phyloP scores from a whole-genome alignment of 805 yeast species.

The Sugiyamaella valdiviana region DNA sequence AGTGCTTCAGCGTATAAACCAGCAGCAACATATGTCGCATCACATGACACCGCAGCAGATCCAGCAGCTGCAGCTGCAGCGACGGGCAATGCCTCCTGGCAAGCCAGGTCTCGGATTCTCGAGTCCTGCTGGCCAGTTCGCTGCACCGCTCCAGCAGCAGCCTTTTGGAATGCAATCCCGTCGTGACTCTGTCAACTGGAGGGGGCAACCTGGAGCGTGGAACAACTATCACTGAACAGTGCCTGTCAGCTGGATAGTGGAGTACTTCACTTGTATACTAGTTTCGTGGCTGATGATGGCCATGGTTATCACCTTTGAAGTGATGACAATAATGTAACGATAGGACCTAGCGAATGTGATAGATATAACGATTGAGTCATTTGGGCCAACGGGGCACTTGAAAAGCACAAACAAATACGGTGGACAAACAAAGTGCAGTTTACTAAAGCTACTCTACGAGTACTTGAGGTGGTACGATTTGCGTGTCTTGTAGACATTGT shows the following conservation, averaged over 20 bases:
- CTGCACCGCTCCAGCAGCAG: conserved; percentile 5
- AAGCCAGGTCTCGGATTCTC: not conserved
- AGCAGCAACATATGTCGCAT: not conserved
- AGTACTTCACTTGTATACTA: not conserved
- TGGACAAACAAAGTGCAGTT: not conserved
- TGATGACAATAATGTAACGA: not conserved
- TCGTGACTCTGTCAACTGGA: conserved; percentile 13
- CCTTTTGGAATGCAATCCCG: conserved; percentile 1
- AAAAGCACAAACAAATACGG: no score
- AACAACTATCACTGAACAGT: conserved; percentile 14
- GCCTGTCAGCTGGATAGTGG: not conserved
- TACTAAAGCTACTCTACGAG: conserved; percentile 2
- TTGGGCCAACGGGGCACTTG: no score
- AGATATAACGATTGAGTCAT: no score
- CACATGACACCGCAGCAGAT: not conserved
- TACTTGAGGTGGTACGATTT: conserved; percentile 22
- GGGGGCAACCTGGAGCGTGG: conserved; percentile 23
- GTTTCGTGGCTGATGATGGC: not conserved
- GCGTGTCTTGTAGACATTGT: conserved; percentile 26
- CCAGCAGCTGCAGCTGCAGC: conserved; percentile 2
- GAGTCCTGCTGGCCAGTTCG: conserved; percentile 2
- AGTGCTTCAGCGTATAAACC: conserved; percentile 1
- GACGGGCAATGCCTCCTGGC: conserved; percentile 1
- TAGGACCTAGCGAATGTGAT: no score
- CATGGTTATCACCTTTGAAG: not conserved